Evolutionary conservation across 495 filamentous ascomycete genomes (phyloP).

Genomic region (Geopyxis carbonaria): DNA sequence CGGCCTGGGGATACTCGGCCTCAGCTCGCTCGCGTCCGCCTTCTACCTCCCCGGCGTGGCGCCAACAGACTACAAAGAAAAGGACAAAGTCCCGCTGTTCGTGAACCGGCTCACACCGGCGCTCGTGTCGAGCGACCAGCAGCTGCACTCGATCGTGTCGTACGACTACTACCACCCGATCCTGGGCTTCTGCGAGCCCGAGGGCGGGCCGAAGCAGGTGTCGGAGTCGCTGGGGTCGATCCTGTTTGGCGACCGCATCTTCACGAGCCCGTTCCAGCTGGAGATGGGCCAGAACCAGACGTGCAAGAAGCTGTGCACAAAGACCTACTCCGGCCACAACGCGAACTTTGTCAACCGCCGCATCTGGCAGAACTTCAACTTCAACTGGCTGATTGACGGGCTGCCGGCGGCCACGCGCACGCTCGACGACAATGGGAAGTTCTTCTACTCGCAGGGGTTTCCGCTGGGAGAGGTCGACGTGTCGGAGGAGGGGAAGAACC

Average conservation of each 20-base stretch:
- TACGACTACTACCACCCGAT: constrained; percentile 86
- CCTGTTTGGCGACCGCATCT: constrained; percentile 88
- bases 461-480: constrained; percentile 47
- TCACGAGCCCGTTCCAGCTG: constrained; percentile 75
- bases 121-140: constrained; percentile 45
- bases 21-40: constrained; percentile 42
- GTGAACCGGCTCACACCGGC: constrained; percentile 86
- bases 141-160: constrained; percentile 74
- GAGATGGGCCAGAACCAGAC: constrained; percentile 69
- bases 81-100: constrained; percentile 65
- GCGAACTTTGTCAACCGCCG: constrained; percentile 65
- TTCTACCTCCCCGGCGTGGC: constrained; percentile 96
- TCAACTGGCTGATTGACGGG: constrained; percentile 93
- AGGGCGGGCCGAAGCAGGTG: constrained; percentile 52
- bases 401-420: constrained; percentile 72
- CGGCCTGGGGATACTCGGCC: constrained; percentile 14
- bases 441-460: constrained; percentile 82
- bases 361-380: constrained; percentile 65
- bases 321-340: constrained; percentile 46
- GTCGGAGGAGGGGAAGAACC: constrained; percentile 6
- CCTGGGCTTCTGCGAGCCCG: constrained; percentile 74
- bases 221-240: constrained; percentile 90
- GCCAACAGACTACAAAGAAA: constrained; percentile 69
- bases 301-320: constrained; percentile 61
- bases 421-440: constrained; percentile 42